Evolutionary conservation across 2,329 filamentous ascomycete genomes (phyloP), one percentile per base, ranked within the genome.

Genomic region (Magnaporthiopsis incrustans): DNA sequence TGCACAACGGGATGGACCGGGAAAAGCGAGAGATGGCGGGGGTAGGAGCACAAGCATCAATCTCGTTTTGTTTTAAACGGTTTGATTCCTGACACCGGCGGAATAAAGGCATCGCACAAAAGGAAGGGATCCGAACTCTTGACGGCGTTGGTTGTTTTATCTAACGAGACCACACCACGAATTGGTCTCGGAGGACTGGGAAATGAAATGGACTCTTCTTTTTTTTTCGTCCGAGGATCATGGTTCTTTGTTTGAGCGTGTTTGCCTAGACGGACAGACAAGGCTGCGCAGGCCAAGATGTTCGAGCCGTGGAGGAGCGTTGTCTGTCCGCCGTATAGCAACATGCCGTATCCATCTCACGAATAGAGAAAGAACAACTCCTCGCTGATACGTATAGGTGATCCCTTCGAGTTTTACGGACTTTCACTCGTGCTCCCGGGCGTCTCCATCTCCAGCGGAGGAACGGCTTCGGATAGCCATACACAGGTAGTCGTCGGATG

Each of bases 101-200:
- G 44, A 53, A 53, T 53, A 62, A 62, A 32, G 60, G 60, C 44
- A 62, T 62, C 60, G 60, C 60, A 27, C 60, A 62, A 62, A 62
- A 56, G 26, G 32, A 62, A 61, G 32, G 44, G 60, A 35, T 25
- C 27, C 53, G 14, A 33, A 62, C 25, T 62, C n/a, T 56, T 44
- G 53, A 62, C 60, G 60, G 60, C 60, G 60, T 62, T 62, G 57
- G 60, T 62, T 62, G 60, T 62, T 62, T 62, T 62, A 53, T 62
- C 30, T 61, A 56, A 62, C 60, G 60, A 57, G 60, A 33, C 60
- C 53, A 62, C 53, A 62, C 38, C 60, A 61, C 50, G 26, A 57
- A 44, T 61, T 53, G 44, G n/a, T 53, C 44, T 53, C 44, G 44
- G 44, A 25, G n/a, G 44, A 25, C 18, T 25, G 18, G 44, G 44